These are phyloP conservation scores for Penicillium frequentans DNA, from an alignment of 2,329 filamentous ascomycete genomes.

Conservation along the genomic window DNA sequence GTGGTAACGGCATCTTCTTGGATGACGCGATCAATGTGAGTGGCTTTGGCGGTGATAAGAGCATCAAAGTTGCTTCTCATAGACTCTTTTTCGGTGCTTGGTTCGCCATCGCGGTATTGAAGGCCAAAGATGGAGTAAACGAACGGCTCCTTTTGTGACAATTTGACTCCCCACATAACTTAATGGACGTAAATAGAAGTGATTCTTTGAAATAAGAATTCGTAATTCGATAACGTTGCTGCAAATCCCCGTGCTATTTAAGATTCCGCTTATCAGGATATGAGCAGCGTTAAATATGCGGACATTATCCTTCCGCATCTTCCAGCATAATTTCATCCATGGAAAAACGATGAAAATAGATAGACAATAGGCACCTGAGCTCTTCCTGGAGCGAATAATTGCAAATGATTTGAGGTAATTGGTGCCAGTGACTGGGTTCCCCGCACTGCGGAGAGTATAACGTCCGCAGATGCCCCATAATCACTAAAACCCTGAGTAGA, in stretches of 20 bases:
- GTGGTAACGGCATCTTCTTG: slow-evolving; percentile 4
- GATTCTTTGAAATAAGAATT: too few relatives aligned
- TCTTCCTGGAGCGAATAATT: background rate
- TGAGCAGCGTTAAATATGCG: background rate
- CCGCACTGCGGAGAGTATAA: background rate
- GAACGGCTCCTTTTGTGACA: slow-evolving; percentile 3
- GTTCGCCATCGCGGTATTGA: background rate
- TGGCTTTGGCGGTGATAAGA: slow-evolving; percentile 5
- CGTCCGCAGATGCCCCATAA: background rate
- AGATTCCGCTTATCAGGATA: background rate
- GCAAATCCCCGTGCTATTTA: background rate
- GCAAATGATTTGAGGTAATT: background rate
- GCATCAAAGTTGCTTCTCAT: background rate
- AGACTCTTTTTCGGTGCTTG: background rate
- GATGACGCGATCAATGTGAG: slow-evolving; percentile 6
- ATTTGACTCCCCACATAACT: slow-evolving; percentile 4
- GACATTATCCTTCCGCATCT: background rate
- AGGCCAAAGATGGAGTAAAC: slow-evolving; percentile 15
- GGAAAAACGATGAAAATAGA: background rate
- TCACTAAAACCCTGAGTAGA: background rate
- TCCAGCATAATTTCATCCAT: background rate
- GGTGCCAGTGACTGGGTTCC: background rate
- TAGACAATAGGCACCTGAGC: background rate
- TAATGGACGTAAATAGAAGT: background rate
- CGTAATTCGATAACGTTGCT: too few relatives aligned